Evolutionary conservation across 805 yeast species (phyloP).

Genomic region (Isabelozyma rhagii): DNA sequence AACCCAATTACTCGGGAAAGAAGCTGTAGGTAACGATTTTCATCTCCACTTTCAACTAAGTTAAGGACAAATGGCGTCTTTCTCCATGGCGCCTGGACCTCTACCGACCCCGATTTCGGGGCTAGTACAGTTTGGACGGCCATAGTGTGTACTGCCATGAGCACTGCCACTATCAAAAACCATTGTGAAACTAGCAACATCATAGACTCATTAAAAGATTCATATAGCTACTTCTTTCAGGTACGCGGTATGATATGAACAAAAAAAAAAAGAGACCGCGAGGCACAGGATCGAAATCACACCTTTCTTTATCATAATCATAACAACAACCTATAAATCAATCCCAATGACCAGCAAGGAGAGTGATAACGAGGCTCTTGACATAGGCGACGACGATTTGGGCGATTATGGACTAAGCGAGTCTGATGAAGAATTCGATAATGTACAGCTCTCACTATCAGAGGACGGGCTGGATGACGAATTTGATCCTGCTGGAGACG

Average conservation of each 20-base stretch:
- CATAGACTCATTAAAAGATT: neutral
- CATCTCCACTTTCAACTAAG: slow-evolving; percentile 40
- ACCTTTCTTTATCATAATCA: no score
- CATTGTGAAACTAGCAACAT: neutral
- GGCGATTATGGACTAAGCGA: slow-evolving; percentile 15
- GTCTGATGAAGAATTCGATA: slow-evolving; percentile 19
- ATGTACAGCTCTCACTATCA: slow-evolving; percentile 15
- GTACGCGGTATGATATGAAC: no score
- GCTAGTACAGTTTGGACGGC: neutral
- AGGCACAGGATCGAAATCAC: neutral
- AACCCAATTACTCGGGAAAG: slow-evolving; percentile 13
- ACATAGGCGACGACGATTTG: slow-evolving; percentile 5
- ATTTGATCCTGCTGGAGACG: slow-evolving; percentile 24
- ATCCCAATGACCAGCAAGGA: neutral
- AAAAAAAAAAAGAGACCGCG: neutral
- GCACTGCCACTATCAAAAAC: slow-evolving; percentile 5
- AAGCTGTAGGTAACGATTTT: slow-evolving; percentile 28
- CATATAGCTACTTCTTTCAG: no score
- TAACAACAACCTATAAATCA: neutral
- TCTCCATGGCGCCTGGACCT: slow-evolving; percentile 38
- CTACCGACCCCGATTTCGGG: slow-evolving; percentile 8
- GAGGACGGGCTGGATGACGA: neutral
- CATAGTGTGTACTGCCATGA: neutral
- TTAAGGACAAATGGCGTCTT: slow-evolving; percentile 39
- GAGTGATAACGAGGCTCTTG: neutral